Conservation (phyloP, 2,329 filamentous ascomycete species). For the Hymenoscyphus scutula region DNA sequence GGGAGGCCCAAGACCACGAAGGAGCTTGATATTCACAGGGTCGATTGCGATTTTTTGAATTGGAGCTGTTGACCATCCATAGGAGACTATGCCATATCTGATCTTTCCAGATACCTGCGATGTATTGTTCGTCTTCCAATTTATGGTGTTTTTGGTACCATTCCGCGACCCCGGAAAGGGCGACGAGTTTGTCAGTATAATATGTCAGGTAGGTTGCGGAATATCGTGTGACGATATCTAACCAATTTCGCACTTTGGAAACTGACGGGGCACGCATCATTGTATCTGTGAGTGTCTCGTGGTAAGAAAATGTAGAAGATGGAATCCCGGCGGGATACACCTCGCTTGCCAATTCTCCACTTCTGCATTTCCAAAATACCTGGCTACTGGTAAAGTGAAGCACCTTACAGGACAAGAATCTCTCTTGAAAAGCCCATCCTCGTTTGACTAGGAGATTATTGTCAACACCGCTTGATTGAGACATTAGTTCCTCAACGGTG, state of each 20-base stretch:
- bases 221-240: not conserved
- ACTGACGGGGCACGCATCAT: not conserved
- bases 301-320: not conserved
- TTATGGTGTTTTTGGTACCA: not conserved
- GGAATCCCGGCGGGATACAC: not conserved
- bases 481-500: not conserved
- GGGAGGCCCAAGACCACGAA: not conserved
- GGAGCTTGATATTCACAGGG: not conserved
- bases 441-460: not conserved
- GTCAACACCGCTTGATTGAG: not conserved
- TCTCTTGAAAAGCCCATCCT: not conserved
- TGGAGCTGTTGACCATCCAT: not conserved
- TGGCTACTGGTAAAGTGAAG: not conserved
- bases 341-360: not conserved
- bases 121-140: not conserved
- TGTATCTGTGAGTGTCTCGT: not conserved
- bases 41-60: not conserved
- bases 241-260: not conserved
- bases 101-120: not conserved
- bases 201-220: not conserved
- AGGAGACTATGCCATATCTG: not conserved
- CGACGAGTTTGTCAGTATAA: not conserved
- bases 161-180: not conserved
- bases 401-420: not conserved
- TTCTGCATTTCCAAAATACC: not conserved